Evolutionary conservation across 257 asterid species (phyloP).

Genomic region (Perilla frutescens): DNA sequence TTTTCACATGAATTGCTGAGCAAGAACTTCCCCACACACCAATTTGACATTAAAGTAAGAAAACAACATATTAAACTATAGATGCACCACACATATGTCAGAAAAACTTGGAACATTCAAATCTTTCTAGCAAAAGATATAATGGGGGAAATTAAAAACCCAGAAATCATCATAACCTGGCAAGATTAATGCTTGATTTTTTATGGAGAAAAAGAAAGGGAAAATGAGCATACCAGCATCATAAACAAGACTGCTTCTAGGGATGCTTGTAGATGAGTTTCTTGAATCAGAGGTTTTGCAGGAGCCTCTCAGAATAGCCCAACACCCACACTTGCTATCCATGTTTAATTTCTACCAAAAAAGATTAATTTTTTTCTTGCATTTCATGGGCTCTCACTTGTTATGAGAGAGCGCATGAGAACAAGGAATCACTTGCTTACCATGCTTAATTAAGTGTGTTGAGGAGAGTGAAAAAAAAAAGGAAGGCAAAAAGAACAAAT

Average conservation of each 20-base stretch:
- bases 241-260: slow-evolving; percentile 87
- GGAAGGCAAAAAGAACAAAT: slow-evolving; percentile 30
- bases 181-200: neutral
- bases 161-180: neutral
- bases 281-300: slow-evolving; percentile 63
- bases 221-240: slow-evolving; percentile 66
- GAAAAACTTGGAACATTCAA: too few relatives aligned
- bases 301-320: slow-evolving; percentile 65
- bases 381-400: slow-evolving; percentile 37
- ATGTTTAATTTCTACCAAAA: slow-evolving; percentile 35
- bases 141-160: neutral
- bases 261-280: slow-evolving; percentile 56
- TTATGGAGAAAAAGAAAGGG: neutral
- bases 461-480: slow-evolving; percentile 29
- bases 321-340: slow-evolving; percentile 85
- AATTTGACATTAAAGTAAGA: slow-evolving; percentile 5
- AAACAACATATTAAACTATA: too few relatives aligned
- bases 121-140: too few relatives aligned
- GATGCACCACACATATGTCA: too few relatives aligned
- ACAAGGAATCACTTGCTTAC: slow-evolving; percentile 40
- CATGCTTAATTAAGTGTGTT: slow-evolving; percentile 45
- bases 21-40: slow-evolving; percentile 5
- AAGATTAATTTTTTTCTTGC: slow-evolving; percentile 26
- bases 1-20: slow-evolving; percentile 10
- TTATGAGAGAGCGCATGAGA: slow-evolving; percentile 36